Base-by-base conservation (phyloP, 305 asterid genomes). In the Salvia sclarea region DNA sequence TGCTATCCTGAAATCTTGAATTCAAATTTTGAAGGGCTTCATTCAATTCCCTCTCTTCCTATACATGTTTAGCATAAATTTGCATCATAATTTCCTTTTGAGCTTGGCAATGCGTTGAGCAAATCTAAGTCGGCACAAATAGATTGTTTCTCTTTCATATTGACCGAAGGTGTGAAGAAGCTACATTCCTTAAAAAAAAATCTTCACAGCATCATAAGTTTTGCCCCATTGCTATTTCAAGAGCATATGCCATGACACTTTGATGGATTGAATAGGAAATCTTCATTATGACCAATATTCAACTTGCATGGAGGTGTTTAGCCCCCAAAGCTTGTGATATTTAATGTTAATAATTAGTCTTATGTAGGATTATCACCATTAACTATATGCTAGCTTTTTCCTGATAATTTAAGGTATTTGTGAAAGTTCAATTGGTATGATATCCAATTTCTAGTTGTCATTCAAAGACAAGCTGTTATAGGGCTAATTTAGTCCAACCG, bases 1-100 rank as follows among this genome's bases (percentile, higher is more conserved):
- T 35, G 66, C 47, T 41, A 48, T 35, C 60, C 7, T 59, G 5
- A 33, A 56, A 6, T 47, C 44, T 48, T 8, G 50, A 59, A 69
- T 21, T 48, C 30, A 44, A 49, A 57, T 20, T 33, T 22, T 20
- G 21, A 40, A 59, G 31, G 28, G 47, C 33, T 57, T 57, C 66
- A 31, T 45, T 8, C 24, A 21, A 41, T 56, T 56, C 60, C 16
- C 3, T 44, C 38, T 31, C 44, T 17, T 45, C 55, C 40, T 61
- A 20, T 30, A 48, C n/a, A 17, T 33, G n/a, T 49, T n/a, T 28
- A 24, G 48, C 30, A 40, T 61, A 25, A 49, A 31, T 16, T 70
- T 63, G 54, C 6, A 25, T 25, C 2, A 4, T 25, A 25, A 25
- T 25, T 25, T 25, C 30, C 30, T 25, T 25, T 4, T 25, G 30